Evolutionary conservation across 495 filamentous ascomycete genomes (phyloP).

Genomic region (Neurospora africana): DNA sequence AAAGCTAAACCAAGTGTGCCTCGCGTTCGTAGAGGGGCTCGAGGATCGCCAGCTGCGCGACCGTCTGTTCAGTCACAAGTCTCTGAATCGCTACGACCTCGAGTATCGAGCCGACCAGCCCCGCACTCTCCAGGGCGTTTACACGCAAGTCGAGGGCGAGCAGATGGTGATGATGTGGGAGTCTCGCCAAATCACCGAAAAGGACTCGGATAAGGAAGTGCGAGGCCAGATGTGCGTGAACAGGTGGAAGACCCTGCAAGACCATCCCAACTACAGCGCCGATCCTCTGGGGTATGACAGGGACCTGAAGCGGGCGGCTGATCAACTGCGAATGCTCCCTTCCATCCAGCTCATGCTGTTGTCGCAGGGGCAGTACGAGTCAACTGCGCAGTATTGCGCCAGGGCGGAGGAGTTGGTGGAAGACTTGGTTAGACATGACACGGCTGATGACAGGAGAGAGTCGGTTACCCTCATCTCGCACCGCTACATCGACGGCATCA

Average conservation of each 20-base stretch:
- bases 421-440: constrained; percentile 20
- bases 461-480: constrained; percentile 15
- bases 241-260: constrained; percentile 32
- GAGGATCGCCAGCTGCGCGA: constrained; percentile 26
- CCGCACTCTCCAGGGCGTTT: constrained; percentile 36
- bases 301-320: constrained; percentile 29
- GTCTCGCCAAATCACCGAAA: constrained; percentile 22
- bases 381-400: constrained; percentile 29
- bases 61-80: constrained; percentile 29
- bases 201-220: constrained; percentile 22
- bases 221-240: constrained; percentile 22
- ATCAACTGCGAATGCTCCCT: constrained; percentile 34
- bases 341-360: constrained; percentile 38
- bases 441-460: constrained; percentile 7
- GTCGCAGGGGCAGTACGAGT: constrained; percentile 35
- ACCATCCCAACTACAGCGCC: constrained; percentile 18
- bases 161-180: constrained; percentile 35
- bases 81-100: constrained; percentile 20
- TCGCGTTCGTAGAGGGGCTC: constrained; percentile 40
- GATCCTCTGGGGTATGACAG: constrained; percentile 37
- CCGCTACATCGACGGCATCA: constrained; percentile 38
- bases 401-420: constrained; percentile 28
- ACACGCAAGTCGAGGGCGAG: constrained; percentile 43
- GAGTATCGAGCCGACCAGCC: constrained; percentile 10
- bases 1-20: constrained; percentile 35